Conservation (phyloP, 1,139 yeast genomes). For the Lizanozyma gosingica region DNA sequence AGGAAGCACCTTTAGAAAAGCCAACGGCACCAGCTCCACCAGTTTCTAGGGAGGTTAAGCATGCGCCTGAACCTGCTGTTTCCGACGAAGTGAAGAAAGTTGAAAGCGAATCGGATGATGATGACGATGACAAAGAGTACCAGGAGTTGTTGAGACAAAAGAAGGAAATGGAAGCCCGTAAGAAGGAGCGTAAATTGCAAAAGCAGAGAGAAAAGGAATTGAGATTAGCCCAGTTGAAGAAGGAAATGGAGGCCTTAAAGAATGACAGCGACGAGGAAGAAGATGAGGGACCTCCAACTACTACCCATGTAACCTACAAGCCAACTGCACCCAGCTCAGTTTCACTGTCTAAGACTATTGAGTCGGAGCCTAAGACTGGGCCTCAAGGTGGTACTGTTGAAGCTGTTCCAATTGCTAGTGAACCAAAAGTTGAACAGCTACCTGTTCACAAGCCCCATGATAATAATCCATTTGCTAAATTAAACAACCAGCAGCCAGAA, state of each 20-base stretch:
- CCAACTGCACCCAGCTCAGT: background rate
- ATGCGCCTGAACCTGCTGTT: slow-evolving; percentile 1
- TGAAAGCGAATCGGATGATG: slow-evolving; percentile 26
- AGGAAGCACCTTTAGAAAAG: slow-evolving; percentile 9
- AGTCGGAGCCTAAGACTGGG: slow-evolving; percentile 1
- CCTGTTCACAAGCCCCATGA: slow-evolving; percentile 16
- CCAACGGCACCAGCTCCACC: slow-evolving; percentile 8
- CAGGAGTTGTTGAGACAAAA: slow-evolving; percentile 34
- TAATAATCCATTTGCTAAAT: slow-evolving; percentile 32
- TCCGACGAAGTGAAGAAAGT: slow-evolving; percentile 4
- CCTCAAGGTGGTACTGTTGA: slow-evolving; percentile 2
- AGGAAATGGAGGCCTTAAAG: slow-evolving; percentile 55
- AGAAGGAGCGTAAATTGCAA: slow-evolving; percentile 37
- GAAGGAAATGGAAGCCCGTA: slow-evolving; percentile 36
- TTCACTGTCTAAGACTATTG: no score
- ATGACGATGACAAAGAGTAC: slow-evolving; percentile 41
- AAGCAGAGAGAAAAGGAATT: slow-evolving; percentile 48
- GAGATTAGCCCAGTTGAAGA: slow-evolving; percentile 48
- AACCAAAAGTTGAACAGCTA: no score
- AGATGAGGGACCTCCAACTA: slow-evolving; percentile 8
- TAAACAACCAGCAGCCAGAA: slow-evolving; percentile 2
- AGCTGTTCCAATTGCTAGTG: slow-evolving; percentile 4
- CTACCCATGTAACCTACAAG: slow-evolving; percentile 3
- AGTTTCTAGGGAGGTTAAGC: slow-evolving; percentile 6
- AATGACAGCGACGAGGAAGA: slow-evolving; percentile 10